Percentiles rank a stretch among this genome's conserved stretches.
Conservation (phyloP, 805 yeast species). For the Zygosaccharomyces gambellarensis region DNA sequence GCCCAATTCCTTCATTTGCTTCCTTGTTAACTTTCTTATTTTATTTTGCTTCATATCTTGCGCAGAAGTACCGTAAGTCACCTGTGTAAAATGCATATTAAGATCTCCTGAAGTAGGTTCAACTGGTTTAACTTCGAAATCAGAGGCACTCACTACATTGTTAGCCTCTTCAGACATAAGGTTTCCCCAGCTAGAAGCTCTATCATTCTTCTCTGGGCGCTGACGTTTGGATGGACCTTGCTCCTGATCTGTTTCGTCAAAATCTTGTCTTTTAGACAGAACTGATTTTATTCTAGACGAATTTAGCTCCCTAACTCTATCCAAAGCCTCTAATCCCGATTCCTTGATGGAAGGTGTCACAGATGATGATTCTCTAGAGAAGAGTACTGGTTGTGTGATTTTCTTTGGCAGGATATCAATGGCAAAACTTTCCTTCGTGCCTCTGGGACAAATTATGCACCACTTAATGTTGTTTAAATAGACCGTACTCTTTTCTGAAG, state of each 20-base stretch:
- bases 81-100: constrained; percentile 21
- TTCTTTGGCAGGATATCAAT: constrained; percentile 15
- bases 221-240: background rate
- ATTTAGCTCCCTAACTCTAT: background rate
- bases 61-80: constrained; percentile 26
- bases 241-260: background rate
- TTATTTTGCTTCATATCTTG: background rate
- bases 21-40: constrained; percentile 22
- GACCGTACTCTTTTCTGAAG: background rate
- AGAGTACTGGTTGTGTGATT: background rate
- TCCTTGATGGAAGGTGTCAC: constrained; percentile 6
- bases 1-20: constrained; percentile 19
- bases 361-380: constrained; percentile 1
- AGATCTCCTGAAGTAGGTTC: constrained; percentile 1
- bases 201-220: constrained; percentile 2
- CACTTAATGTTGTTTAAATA: constrained; percentile 29
- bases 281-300: background rate
- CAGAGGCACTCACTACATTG: constrained; percentile 6
- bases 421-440: constrained; percentile 21
- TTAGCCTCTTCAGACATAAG: constrained; percentile 21
- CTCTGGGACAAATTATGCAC: constrained; percentile 34
- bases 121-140: background rate
- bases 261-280: constrained; percentile 7
- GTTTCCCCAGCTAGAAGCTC: constrained; percentile 31
- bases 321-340: constrained; percentile 1